Conservation (phyloP, 345 rosid species). For the Trapa bicornis region DNA sequence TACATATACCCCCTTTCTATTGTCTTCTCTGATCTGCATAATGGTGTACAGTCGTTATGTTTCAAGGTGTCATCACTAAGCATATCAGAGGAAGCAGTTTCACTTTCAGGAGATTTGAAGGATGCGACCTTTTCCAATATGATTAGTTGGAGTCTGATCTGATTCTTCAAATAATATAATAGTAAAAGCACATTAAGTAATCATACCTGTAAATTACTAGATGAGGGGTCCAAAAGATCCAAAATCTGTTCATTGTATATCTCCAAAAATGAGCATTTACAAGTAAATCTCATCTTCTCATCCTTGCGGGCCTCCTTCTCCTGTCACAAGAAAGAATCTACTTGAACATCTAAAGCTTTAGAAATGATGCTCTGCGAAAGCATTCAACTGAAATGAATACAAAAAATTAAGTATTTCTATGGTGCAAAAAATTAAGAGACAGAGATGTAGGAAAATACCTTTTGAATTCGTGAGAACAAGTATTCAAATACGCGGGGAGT, state of each 20-base stretch:
- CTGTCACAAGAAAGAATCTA: slow-evolving; percentile 26
- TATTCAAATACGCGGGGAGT: slow-evolving; percentile 92
- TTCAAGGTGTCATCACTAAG: neutral
- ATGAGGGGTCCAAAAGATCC: slow-evolving; percentile 88
- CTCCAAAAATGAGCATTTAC: slow-evolving; percentile 94
- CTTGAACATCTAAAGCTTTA: slow-evolving; percentile 1
- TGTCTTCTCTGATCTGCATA: slow-evolving; percentile 82
- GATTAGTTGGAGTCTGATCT: neutral
- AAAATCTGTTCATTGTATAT: slow-evolving; percentile 96
- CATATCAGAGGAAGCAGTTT: neutral
- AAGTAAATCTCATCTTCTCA: slow-evolving; percentile 61
- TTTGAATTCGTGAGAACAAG: slow-evolving; percentile 80
- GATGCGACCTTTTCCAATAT: neutral
- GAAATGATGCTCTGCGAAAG: neutral
- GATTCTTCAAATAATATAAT: neutral
- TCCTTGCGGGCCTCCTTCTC: slow-evolving; percentile 79
- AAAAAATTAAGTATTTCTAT: neutral
- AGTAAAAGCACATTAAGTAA: neutral
- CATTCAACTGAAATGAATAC: neutral
- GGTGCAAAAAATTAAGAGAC: neutral
- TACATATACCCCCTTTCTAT: slow-evolving; percentile 82
- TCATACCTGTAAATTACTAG: slow-evolving; percentile 70
- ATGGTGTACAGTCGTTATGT: neutral
- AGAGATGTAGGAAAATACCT: slow-evolving; percentile 27
- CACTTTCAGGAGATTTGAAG: neutral